Evolutionary conservation across 371 early-diverging fungal genomes (phyloP), one percentile per base, ranked within the genome.

Genomic region (Mucor racemosus): DNA sequence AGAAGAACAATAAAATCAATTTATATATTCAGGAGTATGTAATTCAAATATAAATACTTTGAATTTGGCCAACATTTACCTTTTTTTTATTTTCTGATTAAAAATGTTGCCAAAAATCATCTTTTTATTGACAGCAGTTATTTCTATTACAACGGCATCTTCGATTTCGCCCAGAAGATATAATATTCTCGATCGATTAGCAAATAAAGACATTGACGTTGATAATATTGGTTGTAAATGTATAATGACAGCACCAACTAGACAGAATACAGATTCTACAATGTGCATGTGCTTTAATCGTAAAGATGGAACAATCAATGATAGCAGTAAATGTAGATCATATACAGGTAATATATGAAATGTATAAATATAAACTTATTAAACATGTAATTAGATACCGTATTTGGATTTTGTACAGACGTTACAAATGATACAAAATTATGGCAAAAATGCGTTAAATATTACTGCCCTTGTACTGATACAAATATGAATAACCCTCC

Each of bases 241-340:
- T 59, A 73, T 73, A 36, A 73, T 73, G 66, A 66, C 73, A 17
- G 55, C 39, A 14, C 50, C 73, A 14, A 60, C 62, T 4, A 4
- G 7, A 34, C 13, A 65, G n/a, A 55, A 69, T 19, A 62, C 60
- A 15, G 73, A 73, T 41, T 34, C 41, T 8, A 63, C 69, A 4
- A n/a, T 48, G 26, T 73, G 73, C 58, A 69, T 63, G 41, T 73
- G 73, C 31, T 61, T 60, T 55, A 73, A 73, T 38, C 50, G 68
- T n/a, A 26, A 35, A 3, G 66, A 68, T 62, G 66, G 69, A 15
- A 66, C 73, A 5, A 14, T 39, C 2, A 66, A 69, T 26, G 58
- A 65, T 1, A 60, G 66, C 7, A 41, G 8, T 1, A 44, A 36
- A 4, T 73, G 73, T 40, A 11, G 35, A 39, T 35, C 44, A 1